Percentiles rank a stretch among this genome's conserved stretches.
phyloP scores from a whole-genome alignment of 2,329 filamentous ascomycete species.

The Beauveria pseudobassiana region DNA sequence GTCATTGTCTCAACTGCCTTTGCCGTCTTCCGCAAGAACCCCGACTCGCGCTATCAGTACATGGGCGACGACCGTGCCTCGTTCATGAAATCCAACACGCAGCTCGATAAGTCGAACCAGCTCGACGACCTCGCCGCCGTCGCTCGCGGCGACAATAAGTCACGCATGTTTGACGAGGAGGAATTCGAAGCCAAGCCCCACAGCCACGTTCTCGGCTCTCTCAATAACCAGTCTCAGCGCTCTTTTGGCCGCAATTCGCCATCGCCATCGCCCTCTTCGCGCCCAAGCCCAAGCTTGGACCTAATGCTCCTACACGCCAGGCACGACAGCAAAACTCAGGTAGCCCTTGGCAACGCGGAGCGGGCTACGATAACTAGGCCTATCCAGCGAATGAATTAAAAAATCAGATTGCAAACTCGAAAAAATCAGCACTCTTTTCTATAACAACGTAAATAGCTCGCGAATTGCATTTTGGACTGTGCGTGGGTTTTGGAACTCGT shows the following conservation, averaged over 20 bases:
- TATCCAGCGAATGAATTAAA: not conserved
- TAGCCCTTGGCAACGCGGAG: slow-evolving; percentile 10
- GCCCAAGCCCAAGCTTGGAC: slow-evolving; percentile 2
- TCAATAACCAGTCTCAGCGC: slow-evolving; percentile 7
- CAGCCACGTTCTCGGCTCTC: not conserved
- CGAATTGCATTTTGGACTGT: slow-evolving; percentile 6
- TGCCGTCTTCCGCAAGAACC: slow-evolving; percentile 84
- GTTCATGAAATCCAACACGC: slow-evolving; percentile 93
- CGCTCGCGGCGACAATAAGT: slow-evolving; percentile 68
- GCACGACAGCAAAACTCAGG: slow-evolving; percentile 2
- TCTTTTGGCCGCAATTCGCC: slow-evolving; percentile 4
- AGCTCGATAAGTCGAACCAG: slow-evolving; percentile 70
- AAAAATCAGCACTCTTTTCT: not conserved
- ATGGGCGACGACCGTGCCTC: slow-evolving; percentile 95
- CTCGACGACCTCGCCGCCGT: slow-evolving; percentile 84
- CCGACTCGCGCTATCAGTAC: slow-evolving; percentile 88
- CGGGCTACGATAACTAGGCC: slow-evolving; percentile 2
- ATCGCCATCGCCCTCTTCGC: not conserved
- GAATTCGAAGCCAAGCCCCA: slow-evolving; percentile 6
- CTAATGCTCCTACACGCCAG: not conserved
- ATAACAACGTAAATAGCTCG: slow-evolving; percentile 1
- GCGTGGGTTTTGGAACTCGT: not conserved
- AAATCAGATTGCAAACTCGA: not conserved
- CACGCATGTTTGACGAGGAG: slow-evolving; percentile 3
- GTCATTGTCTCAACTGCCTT: slow-evolving; percentile 55